Evolutionary conservation across 805 yeast species (phyloP), one percentile per base, ranked within the genome.

Genomic region (Zygosaccharomyces lentus): DNA sequence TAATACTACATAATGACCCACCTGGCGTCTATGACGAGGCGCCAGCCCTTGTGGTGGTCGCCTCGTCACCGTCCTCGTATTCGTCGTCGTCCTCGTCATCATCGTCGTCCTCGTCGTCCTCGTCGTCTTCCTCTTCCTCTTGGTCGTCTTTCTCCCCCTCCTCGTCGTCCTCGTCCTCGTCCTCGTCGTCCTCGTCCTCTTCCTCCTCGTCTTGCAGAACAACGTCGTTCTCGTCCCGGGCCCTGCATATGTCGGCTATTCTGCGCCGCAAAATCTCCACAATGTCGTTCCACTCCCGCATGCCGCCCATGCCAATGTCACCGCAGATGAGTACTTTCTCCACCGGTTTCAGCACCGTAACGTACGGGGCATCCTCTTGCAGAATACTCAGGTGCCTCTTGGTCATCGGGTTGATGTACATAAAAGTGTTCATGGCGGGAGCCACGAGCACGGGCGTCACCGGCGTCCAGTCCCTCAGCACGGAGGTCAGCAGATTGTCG

Each of bases 301-400:
- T 86, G 26, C 95, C 95, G 36, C 95, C 95, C 93, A 86, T 84
- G 10, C 93, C 93, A 51, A 86, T 84, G 61, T 86, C 95, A 57
- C 95, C 95, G 69, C 88, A 85, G 15, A 67, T 84, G 69, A 70
- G 74, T 53, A 86, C 89, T 60, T 86, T 86, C 56, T 86, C 95
- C 17, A 84, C 87, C 0, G 95, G 95, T 59, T 79, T 83, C 59
- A 86, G 67, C 15, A 86, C 75, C 48, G 82, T 85, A 43, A 84
- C 75, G 77, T 80, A 83, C 6, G 89, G 86, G 70, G 82, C 82
- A 54, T 82, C 88, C 53, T 84, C 90, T 6, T 73, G 68, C 15
- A 86, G 65, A 36, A 81, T 68, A 16, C 70, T 68, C 47, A 85
- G 67, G 56, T 86, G 95, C 50, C 82, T 77, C 57, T 82, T 84